Evolutionary conservation across 345 rosid genomes (phyloP).

Genomic region (Ceriops zippeliana): DNA sequence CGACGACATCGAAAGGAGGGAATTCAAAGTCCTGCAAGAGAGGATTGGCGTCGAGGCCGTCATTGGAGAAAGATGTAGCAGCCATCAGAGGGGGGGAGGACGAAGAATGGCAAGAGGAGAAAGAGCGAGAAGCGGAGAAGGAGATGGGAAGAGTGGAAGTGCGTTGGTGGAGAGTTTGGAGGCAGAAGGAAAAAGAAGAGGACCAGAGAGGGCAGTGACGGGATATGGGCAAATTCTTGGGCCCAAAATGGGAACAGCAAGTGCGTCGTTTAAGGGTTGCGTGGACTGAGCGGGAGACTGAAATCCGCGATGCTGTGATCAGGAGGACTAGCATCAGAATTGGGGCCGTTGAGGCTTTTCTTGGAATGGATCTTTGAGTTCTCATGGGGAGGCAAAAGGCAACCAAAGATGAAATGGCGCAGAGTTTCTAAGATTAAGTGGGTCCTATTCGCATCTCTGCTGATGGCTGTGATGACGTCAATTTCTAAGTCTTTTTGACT

Average conservation of each 20-base stretch:
- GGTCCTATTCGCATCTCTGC: too few relatives aligned
- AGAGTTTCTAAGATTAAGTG: too few relatives aligned
- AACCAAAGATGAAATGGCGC: too few relatives aligned
- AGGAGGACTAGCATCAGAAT: slow-evolving; percentile 16
- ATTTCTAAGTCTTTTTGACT: too few relatives aligned
- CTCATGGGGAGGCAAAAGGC: background rate
- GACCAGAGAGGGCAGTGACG: slow-evolving; percentile 53
- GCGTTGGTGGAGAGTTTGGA: slow-evolving; percentile 20
- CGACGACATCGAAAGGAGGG: slow-evolving; percentile 68
- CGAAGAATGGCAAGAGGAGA: slow-evolving; percentile 18
- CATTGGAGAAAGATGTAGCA: slow-evolving; percentile 16
- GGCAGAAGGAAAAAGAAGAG: slow-evolving; percentile 44
- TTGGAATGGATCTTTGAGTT: background rate
- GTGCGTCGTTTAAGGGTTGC: slow-evolving; percentile 31
- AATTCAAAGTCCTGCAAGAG: slow-evolving; percentile 65
- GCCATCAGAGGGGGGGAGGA: slow-evolving; percentile 34
- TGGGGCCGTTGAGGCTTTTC: background rate
- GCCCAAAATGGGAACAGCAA: slow-evolving; percentile 26
- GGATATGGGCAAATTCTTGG: slow-evolving; percentile 30
- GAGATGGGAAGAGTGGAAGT: slow-evolving; percentile 10
- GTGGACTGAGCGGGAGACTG: slow-evolving; percentile 39
- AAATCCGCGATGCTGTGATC: slow-evolving; percentile 39
- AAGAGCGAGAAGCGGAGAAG: slow-evolving; percentile 6
- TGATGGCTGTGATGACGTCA: too few relatives aligned
- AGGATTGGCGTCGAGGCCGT: slow-evolving; percentile 48